These are phyloP conservation scores for Omphalotus guepiniiformis DNA, from an alignment of 768 basidiomycete species.

Conservation along the genomic window DNA sequence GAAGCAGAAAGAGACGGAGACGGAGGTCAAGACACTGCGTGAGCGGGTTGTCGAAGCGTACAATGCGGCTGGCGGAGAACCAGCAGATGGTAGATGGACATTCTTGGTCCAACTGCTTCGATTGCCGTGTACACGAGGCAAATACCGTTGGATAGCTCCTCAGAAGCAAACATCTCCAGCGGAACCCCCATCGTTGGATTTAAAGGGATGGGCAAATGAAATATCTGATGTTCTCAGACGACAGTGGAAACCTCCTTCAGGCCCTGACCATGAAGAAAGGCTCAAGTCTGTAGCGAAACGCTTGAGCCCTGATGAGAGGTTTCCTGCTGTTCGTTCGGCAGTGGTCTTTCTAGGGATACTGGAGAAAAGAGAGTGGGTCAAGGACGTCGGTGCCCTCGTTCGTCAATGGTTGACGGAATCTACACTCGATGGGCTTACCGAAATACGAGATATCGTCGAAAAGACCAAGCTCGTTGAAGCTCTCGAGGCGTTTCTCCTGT, in stretches of 20 bases:
- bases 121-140: not conserved
- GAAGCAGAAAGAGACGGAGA: too few relatives aligned
- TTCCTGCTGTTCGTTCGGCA: not conserved
- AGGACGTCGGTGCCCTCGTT: not conserved
- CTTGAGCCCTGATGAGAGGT: not conserved
- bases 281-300: not conserved
- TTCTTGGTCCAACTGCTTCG: not conserved
- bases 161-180: not conserved
- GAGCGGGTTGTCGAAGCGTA: not conserved
- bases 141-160: not conserved
- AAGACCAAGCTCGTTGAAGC: constrained; percentile 2
- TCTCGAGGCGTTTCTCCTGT: not conserved
- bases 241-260: not conserved
- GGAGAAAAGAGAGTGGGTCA: constrained; percentile 5
- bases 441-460: not conserved
- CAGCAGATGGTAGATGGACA: constrained; percentile 2
- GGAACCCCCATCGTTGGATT: not conserved
- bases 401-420: not conserved
- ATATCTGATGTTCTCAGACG: not conserved
- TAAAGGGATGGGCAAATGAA: not conserved
- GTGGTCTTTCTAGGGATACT: constrained; percentile 1
- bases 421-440: not conserved
- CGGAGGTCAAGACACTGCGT: too few relatives aligned
- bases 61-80: not conserved
- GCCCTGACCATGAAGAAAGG: not conserved